These are phyloP conservation scores for Pseudozyma tsukubaensis DNA, from an alignment of 1,284 basidiomycete species.

Conservation along the genomic window DNA sequence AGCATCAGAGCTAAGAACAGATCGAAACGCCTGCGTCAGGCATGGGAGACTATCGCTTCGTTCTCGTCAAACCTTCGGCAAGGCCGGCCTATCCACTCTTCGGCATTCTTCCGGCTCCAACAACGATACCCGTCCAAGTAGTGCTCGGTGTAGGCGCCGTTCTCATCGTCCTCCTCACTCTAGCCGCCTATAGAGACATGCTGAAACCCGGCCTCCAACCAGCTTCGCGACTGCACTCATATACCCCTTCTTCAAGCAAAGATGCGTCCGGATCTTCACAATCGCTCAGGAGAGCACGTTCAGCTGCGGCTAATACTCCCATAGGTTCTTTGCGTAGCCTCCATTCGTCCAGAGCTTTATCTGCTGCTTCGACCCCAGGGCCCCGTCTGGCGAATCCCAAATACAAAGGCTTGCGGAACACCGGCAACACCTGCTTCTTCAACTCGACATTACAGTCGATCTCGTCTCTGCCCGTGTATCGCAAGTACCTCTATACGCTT, in stretches of 20 bases:
- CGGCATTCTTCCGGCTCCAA: conserved; percentile 22
- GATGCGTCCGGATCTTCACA: conserved; percentile 5
- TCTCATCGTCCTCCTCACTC: conserved; percentile 17
- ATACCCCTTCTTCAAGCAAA: conserved; percentile 24
- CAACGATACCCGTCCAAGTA: conserved; percentile 26
- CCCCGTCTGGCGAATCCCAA: conserved; percentile 21
- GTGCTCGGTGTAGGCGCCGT: conserved; percentile 20
- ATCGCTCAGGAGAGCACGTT: conserved; percentile 28
- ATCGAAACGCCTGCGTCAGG: conserved; percentile 7
- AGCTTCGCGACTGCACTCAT: conserved; percentile 33
- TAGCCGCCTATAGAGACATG: conserved; percentile 32
- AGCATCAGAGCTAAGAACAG: background rate
- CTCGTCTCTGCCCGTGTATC: conserved; percentile 43
- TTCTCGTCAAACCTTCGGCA: conserved; percentile 36
- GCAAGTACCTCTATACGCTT: conserved; percentile 42
- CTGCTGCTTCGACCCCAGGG: conserved; percentile 8
- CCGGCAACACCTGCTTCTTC: conserved; percentile 67
- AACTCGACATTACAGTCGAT: conserved; percentile 65
- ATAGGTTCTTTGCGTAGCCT: too few relatives aligned
- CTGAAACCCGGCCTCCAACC: conserved; percentile 40
- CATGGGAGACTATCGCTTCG: conserved; percentile 39
- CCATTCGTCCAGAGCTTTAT: conserved; percentile 11
- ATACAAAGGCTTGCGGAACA: conserved; percentile 61
- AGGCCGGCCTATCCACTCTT: conserved; percentile 33
- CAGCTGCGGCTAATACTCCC: conserved; percentile 12